phyloP scores from a whole-genome alignment of 345 rosid genomes.

The Bruguiera gymnorhiza region DNA sequence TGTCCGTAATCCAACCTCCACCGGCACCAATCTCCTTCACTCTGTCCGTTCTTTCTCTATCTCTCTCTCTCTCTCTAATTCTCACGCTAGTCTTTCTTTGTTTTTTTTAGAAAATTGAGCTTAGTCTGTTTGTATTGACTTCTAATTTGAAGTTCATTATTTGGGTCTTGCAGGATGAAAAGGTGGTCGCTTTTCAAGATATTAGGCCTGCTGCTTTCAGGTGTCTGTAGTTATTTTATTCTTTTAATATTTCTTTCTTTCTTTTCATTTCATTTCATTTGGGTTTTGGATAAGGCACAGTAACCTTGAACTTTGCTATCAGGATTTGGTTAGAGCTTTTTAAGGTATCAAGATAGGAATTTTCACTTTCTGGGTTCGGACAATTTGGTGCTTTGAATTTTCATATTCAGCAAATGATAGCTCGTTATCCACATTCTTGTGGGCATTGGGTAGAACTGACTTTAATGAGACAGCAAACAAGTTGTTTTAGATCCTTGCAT shows the following conservation, averaged over 20 bases:
- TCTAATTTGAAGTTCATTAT: neutral
- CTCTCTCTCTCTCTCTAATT: constrained; percentile 8
- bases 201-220: constrained; percentile 79
- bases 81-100: neutral
- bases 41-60: constrained; percentile 36
- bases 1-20: constrained; percentile 42
- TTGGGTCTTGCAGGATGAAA: constrained; percentile 57
- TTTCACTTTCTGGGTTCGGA: neutral
- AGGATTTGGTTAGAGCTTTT: neutral
- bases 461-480: neutral
- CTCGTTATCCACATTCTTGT: neutral
- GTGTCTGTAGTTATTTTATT: constrained; percentile 26
- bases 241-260: neutral
- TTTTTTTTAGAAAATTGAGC: neutral
- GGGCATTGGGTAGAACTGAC: neutral
- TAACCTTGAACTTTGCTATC: neutral
- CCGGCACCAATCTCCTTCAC: constrained; percentile 51
- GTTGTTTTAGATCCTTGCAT: neutral
- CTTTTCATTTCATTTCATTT: neutral
- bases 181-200: constrained; percentile 78
- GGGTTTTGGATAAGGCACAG: neutral
- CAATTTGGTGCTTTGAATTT: neutral
- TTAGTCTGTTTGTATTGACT: neutral
- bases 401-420: neutral
- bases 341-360: neutral